Conservation (phyloP, 495 filamentous ascomycete genomes). For the Lepidopterella palustris region DNA sequence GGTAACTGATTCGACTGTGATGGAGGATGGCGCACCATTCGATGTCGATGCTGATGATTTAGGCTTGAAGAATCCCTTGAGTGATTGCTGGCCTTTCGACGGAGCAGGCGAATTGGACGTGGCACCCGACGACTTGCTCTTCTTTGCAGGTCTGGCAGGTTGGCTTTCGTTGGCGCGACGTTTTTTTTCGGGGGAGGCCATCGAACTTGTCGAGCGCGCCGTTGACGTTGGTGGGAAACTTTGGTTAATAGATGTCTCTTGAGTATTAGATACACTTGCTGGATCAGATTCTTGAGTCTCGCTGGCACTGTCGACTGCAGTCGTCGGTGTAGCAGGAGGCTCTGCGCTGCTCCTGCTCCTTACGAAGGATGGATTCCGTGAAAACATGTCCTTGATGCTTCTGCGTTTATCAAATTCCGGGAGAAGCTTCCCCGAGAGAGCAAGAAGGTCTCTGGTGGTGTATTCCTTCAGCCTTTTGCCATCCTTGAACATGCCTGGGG, state of each 20-base stretch:
- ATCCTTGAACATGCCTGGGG: constrained; percentile 62
- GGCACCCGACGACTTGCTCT: constrained; percentile 32
- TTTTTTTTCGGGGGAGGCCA: constrained; percentile 18
- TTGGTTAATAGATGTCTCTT: not conserved
- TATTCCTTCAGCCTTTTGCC: constrained; percentile 62
- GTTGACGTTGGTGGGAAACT: not conserved
- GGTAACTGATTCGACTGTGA: not conserved
- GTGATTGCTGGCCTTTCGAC: constrained; percentile 59
- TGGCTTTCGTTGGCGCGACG: constrained; percentile 4
- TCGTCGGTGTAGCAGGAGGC: not conserved
- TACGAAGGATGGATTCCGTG: constrained; percentile 44
- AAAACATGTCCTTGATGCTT: constrained; percentile 91
- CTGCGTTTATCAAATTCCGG: constrained; percentile 79
- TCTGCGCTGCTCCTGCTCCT: not conserved
- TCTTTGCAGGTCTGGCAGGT: constrained; percentile 8
- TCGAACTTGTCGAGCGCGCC: constrained; percentile 3
- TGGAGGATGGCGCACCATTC: not conserved
- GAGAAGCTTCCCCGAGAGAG: constrained; percentile 73
- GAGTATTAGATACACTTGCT: constrained; percentile 7
- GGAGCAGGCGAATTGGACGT: constrained; percentile 24
- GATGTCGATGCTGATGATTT: constrained; percentile 3
- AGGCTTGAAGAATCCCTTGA: constrained; percentile 70
- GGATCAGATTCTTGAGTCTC: constrained; percentile 3
- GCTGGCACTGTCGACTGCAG: not conserved
- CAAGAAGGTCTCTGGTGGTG: constrained; percentile 56